Conservation (phyloP, 164 flowering plant genomes). For the Litsea cubeba region DNA sequence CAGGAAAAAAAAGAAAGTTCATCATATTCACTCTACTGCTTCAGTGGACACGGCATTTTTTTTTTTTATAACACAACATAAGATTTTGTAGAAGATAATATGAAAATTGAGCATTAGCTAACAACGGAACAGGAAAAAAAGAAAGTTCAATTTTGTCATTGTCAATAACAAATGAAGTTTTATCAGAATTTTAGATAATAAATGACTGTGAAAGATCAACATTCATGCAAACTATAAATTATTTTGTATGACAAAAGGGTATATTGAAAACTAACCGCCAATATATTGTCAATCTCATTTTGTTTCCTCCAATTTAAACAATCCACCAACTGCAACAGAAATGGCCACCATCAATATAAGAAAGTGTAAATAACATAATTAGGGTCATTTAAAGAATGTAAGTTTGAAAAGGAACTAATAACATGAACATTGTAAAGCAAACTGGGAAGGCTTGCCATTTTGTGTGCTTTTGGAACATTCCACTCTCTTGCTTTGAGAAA, state of each 20-base stretch:
- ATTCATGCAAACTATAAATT: not conserved
- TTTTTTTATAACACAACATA: too few relatives aligned
- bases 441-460: slow-evolving; percentile 50
- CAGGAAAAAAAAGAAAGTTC: not conserved
- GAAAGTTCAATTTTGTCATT: not conserved
- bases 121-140: not conserved
- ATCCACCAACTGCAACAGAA: slow-evolving; percentile 61
- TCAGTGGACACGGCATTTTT: too few relatives aligned
- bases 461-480: slow-evolving; percentile 74
- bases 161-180: not conserved
- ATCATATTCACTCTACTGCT: not conserved
- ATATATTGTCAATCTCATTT: slow-evolving; percentile 75
- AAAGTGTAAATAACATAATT: not conserved
- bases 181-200: not conserved
- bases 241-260: not conserved
- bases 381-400: not conserved
- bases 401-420: not conserved
- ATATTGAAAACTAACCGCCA: slow-evolving; percentile 51
- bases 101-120: not conserved
- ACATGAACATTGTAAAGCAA: not conserved
- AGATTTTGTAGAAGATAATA: not conserved
- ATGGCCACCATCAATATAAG: slow-evolving; percentile 6
- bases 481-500: slow-evolving; percentile 91
- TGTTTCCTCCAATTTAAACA: slow-evolving; percentile 83
- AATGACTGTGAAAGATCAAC: not conserved